Evolutionary conservation across 2,329 filamentous ascomycete species (phyloP), one percentile per base, ranked within the genome.

Genomic region (Fusarium sp.): DNA sequence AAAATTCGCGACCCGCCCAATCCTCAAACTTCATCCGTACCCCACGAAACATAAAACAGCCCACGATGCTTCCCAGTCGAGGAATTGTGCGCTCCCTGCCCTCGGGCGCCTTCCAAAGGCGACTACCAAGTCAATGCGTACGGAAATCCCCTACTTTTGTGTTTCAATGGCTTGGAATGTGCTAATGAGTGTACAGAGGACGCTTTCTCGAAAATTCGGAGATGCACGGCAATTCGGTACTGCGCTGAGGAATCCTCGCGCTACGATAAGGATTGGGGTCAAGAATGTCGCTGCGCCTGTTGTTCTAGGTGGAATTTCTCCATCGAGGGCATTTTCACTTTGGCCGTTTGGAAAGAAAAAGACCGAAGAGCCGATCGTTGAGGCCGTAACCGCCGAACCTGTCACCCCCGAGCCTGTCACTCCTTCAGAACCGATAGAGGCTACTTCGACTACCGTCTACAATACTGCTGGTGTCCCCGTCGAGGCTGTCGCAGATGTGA

Each of bases 1-100:
- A 82, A 58, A 80, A 77, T 66, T 73, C 64, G 56, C 50, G 37
- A 31, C 61, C 47, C 73, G 56, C 38, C 60, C 60, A 50, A 54
- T 64, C 61, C 40, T 45, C 67, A 67, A 67, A 77, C 70, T 62
- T 64, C 61, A 73, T 60, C 38, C 34, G 47, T 61, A 66, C 61
- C 66, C 72, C 69, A 77, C 73, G 63, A 66, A n/a, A 9, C 69
- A 42, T 31, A 31, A 14, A 35, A 35, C 77, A 78, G 47, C 47
- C 73, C 80, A 82, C 75, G 67, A 86, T 86, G 85, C 82, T 86
- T 78, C 83, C 84, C 66, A 85, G 84, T 71, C 83, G 84, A 84
- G 84, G 83, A 78, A 80, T 85, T 76, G 79, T 82, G 75, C 82
- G 83, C 73, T 82, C 83, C 62, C 70, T 84, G 65, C 80, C 83